phyloP scores from a whole-genome alignment of 2,329 filamentous ascomycete genomes.

The Blastomyces gilchristii region DNA sequence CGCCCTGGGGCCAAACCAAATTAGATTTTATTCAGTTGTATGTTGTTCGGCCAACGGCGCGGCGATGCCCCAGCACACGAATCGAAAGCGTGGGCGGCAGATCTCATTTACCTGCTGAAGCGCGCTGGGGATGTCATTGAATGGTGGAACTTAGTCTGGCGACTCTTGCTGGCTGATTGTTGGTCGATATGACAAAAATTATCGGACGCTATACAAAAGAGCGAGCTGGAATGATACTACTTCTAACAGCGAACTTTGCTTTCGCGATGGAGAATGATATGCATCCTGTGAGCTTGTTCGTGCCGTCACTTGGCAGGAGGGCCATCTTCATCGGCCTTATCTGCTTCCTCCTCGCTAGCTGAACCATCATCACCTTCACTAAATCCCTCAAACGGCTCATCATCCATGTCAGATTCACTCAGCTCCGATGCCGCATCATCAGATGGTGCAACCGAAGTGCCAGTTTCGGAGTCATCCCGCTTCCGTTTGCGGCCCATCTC shows the following conservation, averaged over 20 bases:
- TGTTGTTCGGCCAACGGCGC: not conserved
- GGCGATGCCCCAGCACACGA: not conserved
- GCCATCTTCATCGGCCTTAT: not conserved
- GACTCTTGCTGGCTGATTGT: not conserved
- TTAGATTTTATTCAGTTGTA: not conserved
- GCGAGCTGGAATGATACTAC: not conserved
- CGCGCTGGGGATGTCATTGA: not conserved
- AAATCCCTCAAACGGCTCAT: constrained; percentile 35
- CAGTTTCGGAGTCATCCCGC: constrained; percentile 44
- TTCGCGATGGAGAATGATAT: not conserved
- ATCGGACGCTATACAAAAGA: not conserved
- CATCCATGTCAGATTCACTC: constrained; percentile 32
- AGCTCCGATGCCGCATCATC: constrained; percentile 24
- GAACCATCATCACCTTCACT: constrained; percentile 34
- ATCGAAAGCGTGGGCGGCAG: not conserved
- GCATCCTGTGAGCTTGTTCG: not conserved
- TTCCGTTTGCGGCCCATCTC: constrained; percentile 77
- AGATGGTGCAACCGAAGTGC: constrained; percentile 25
- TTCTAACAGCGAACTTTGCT: not conserved
- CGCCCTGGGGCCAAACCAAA: too few relatives aligned
- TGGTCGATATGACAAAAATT: not conserved
- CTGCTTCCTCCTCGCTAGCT: not conserved
- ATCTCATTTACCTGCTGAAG: not conserved
- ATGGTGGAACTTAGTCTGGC: not conserved
- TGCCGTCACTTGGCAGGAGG: constrained; percentile 1